Evolutionary conservation across 163 green algal species (phyloP), one percentile per base, ranked within the genome.

Genomic region (Scenedesmus sp.): DNA sequence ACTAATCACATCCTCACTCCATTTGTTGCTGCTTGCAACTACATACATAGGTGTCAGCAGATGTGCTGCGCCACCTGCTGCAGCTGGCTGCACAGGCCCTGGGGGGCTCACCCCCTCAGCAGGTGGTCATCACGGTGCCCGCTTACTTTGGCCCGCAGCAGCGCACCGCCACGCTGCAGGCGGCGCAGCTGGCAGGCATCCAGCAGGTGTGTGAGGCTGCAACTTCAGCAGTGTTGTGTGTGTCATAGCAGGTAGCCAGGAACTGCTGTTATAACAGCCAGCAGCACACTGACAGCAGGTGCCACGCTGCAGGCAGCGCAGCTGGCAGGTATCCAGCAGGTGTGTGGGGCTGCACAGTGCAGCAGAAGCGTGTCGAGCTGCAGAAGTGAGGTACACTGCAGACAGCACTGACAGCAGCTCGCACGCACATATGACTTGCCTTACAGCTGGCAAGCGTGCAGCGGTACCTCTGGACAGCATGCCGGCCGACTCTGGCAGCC

Each of bases 131-230:
- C 62, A 99, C 98, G 52, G 98, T 99, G 13, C 98, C 98, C 9
- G 98, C 98, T 4, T 99, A 99, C 96, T 99, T 99, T 96, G 98
- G 98, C 88, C 96, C 98, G 89, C 95, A 95, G 20, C 98, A 99
- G 96, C 94, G 98, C 23, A 96, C 98, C 86, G 98, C 97, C 23
- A 99, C 98, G 60, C 96, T 98, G 93, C 96, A 98, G 83, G 97
- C 97, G 34, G 97, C 87, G 87, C n/a, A 84, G 34, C 84, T 91
- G 55, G 73, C 82, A 76, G 89, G 89, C 59, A 74, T 92, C 2
- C 57, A 34, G 34, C 82, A 92, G 60, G 88, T 88, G 16, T 6
- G 85, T 34, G 79, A 13, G 8, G 59, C 59, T 64, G 59, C 8
- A 0, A 64, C 8, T 64, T 34, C 70, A 34, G 10, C 20, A 81